Base-by-base conservation (phyloP, 2,329 filamentous ascomycete genomes). In the Pseudogymnoascus sp. region DNA sequence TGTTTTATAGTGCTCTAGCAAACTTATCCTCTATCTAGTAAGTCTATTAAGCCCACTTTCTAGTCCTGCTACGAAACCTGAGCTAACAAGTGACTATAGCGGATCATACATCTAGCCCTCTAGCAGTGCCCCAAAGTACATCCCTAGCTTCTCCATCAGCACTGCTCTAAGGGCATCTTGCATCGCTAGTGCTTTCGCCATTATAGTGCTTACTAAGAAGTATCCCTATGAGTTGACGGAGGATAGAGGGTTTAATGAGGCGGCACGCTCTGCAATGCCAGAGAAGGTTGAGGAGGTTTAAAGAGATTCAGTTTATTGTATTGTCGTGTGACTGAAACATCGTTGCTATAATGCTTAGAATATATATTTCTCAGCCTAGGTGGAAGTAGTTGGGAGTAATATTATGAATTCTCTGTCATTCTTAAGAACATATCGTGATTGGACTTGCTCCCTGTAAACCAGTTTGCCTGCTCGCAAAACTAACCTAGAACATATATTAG, bases 171-270 rank as follows among this genome's bases (percentile, higher is more conserved):
- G 63, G 64, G 53, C 44, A 37, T 44, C 33, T 44, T 60, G 63
- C 31, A 61, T 65, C 11, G 38, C 62, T 33, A 63, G 59, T 11
- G 63, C 60, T 16, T 59, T 65, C 37, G 35, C 61, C 11, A 38
- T 65, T 21, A 65, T 65, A 63, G 37, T 60, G 35, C 64, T 65
- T 18, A 65, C 63, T 10, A 65, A 65, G 59, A 65, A 65, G 59
- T 65, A 65, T 40, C 63, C 64, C 10, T 65, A 65, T 60, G 64
- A 65, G 33, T 44, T 62, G 37, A 65, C 64, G 14, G 50, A 38
- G 12, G 64, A 65, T 63, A 63, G 64, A 14, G 63, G 64, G 21
- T 44, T 33, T 33, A 21, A 63, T 14, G 56, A 21, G 38, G 12
- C 33, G 12, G 61, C 63, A 64, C 59, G 28, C 28, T 28, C 28